These are phyloP conservation scores for Diaporthe longicolla DNA, from an alignment of 2,329 filamentous ascomycete species.

Conservation along the genomic window DNA sequence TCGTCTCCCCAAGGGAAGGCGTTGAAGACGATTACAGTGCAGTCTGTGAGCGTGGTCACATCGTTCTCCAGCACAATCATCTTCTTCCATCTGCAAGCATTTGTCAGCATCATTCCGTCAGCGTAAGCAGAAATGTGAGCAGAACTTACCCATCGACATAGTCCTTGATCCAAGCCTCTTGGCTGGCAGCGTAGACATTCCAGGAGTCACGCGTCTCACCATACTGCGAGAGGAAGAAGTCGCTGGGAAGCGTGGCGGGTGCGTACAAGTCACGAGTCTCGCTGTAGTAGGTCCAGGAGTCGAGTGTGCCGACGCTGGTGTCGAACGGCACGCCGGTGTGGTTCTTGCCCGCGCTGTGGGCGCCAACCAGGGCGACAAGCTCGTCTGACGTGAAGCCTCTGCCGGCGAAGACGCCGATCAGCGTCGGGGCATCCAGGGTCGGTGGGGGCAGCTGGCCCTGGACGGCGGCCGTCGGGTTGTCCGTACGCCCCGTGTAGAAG, in stretches of 20 bases:
- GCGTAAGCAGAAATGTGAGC: background rate
- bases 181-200: slow-evolving; percentile 45
- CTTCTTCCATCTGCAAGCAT: slow-evolving; percentile 48
- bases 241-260: slow-evolving; percentile 47
- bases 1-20: slow-evolving; percentile 40
- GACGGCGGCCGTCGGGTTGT: slow-evolving; percentile 45
- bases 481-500: slow-evolving; percentile 48
- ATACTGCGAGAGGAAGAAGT: slow-evolving; percentile 47
- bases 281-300: slow-evolving; percentile 47
- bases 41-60: slow-evolving; percentile 45
- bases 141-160: slow-evolving; percentile 49
- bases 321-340: slow-evolving; percentile 46
- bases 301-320: slow-evolving; percentile 45
- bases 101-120: slow-evolving; percentile 14
- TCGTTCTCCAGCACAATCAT: slow-evolving; percentile 48
- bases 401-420: slow-evolving; percentile 45
- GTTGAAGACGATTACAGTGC: slow-evolving; percentile 47
- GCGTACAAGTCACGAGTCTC: slow-evolving; percentile 47
- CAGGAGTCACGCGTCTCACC: slow-evolving; percentile 46
- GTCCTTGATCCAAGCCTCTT: slow-evolving; percentile 46
- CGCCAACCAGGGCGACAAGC: slow-evolving; percentile 48
- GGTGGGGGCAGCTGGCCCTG: slow-evolving; percentile 44
- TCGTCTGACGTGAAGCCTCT: slow-evolving; percentile 47
- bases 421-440: slow-evolving; percentile 42
- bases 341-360: slow-evolving; percentile 49